Conservation (phyloP, 2,329 filamentous ascomycete species). For the Aspergillus versicolor region DNA sequence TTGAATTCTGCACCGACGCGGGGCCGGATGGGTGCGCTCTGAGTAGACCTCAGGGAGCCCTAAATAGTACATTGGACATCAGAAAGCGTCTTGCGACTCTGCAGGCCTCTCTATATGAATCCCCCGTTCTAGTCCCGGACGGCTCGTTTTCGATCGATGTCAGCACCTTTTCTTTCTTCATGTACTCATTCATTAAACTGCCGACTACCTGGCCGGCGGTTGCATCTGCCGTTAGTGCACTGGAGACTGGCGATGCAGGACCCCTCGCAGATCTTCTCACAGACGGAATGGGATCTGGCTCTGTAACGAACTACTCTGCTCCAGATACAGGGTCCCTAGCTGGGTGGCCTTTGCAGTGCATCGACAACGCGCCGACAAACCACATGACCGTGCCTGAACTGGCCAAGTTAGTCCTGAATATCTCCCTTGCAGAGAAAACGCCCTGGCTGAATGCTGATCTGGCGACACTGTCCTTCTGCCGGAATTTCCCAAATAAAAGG, state of each 20-base stretch:
- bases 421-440: background rate
- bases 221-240: background rate
- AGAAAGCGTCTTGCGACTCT: background rate
- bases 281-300: background rate
- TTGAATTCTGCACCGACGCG: background rate
- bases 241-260: background rate
- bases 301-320: background rate
- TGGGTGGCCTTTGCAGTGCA: constrained; percentile 2
- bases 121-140: background rate
- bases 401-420: background rate
- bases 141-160: background rate
- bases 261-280: background rate
- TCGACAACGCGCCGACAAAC: background rate
- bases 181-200: constrained; percentile 5
- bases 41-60: background rate
- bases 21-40: background rate
- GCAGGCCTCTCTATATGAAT: background rate
- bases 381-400: background rate
- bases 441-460: constrained; percentile 4
- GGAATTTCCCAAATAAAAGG: background rate
- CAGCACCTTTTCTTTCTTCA: background rate
- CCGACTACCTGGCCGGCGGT: background rate
- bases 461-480: constrained; percentile 1
- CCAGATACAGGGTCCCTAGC: background rate
- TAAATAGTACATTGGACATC: background rate